Conservation (phyloP, 1,284 basidiomycete genomes). For the Cryptococcus amylolentus region DNA sequence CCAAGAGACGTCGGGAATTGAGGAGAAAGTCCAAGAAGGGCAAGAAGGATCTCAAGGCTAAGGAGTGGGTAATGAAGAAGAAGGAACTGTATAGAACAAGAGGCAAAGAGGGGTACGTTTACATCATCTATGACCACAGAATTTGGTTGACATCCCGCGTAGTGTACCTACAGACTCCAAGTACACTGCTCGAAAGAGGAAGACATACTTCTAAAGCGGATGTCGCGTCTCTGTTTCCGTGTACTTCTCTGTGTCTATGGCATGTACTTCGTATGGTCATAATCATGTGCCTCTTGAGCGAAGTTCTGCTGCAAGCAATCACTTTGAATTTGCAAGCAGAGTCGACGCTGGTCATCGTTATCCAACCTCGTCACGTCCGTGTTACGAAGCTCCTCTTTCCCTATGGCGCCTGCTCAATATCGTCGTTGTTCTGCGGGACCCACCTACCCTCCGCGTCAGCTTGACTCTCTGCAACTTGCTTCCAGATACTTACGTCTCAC, state of each 20-base stretch:
- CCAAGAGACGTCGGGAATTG: slow-evolving; percentile 33
- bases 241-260: not conserved
- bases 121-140: not conserved
- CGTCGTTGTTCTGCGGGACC: too few relatives aligned
- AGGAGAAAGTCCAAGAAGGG: slow-evolving; percentile 36
- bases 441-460: too few relatives aligned
- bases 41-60: slow-evolving; percentile 45
- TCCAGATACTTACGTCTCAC: too few relatives aligned
- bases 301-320: too few relatives aligned
- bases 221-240: not conserved
- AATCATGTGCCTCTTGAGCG: not conserved
- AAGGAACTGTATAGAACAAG: slow-evolving; percentile 57
- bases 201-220: slow-evolving; percentile 41
- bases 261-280: not conserved
- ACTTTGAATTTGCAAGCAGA: too few relatives aligned
- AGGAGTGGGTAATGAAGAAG: slow-evolving; percentile 58
- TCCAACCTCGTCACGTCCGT: too few relatives aligned
- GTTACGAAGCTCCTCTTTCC: too few relatives aligned
- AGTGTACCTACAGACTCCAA: slow-evolving; percentile 51
- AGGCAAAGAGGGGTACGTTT: slow-evolving; percentile 54
- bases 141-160: not conserved
- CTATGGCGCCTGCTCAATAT: too few relatives aligned
- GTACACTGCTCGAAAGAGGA: slow-evolving; percentile 50
- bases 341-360: too few relatives aligned
- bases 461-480: too few relatives aligned